Base-by-base conservation (phyloP, 305 asterid genomes). In the Plantago rigida region DNA sequence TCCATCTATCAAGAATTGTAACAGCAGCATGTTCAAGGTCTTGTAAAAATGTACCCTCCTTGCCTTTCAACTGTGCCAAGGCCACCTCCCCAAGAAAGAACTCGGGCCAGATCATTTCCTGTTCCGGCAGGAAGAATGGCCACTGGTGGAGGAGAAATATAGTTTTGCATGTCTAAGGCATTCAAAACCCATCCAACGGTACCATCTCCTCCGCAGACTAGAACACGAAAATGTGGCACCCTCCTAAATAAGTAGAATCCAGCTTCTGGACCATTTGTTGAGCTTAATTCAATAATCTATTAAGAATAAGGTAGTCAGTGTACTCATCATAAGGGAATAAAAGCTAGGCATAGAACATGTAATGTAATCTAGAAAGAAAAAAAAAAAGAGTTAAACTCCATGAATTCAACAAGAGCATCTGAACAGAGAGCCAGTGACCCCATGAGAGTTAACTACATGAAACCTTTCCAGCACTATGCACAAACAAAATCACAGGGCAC, bases 61-160 rank as follows among this genome's bases (percentile, higher is more conserved):
- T 86, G 96, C 78, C 99, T 92, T 81, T 88, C 91, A 69, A 92
- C 95, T 11, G 95, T 87, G 13, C 99, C 96, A 63, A 92, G 78
- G 67, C 99, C 99, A 66, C 77, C 93, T 22, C 99, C 99, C 99
- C 96, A 92, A 51, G 87, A 82, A 63, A 92, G 90, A 75, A 88
- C 99, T 62, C 99, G 84, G 67, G 99, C 94, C 82, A 92, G 77
- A 78, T 92, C 99, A 81, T 92, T 92, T 64, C 99, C 99, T 2
- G 96, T 92, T 73, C 99, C 99, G 0, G 99, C 95, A 46, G 99
- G 99, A 71, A 92, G 95, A 73, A 92, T 88, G 71, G 95, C 97
- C 70, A 92, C 86, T 10, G 99, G 96, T 14, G 99, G 99, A 69
- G 99, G 97, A 59, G 99, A 92, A 70, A 92, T 84, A 78, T 75